A percentile compares a stretch with the other conserved stretches of the same genome.
phyloP scores from a whole-genome alignment of 192 early-diverging fungal genomes.

The Linnemannia exigua region DNA sequence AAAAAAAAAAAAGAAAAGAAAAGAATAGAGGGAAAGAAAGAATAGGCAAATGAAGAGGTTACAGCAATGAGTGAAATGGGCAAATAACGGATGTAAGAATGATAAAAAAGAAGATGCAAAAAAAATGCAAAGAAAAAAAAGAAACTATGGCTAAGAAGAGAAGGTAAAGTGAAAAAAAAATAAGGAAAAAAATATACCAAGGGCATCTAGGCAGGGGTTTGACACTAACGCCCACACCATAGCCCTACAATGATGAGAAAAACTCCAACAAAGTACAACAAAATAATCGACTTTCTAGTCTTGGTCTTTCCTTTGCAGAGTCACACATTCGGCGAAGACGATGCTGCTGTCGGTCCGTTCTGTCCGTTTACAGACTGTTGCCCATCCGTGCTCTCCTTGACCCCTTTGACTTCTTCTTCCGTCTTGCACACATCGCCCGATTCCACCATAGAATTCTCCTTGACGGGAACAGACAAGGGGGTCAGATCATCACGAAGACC shows the following conservation, averaged over 20 bases:
- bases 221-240: neutral
- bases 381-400: neutral
- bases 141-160: neutral
- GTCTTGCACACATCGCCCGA: neutral
- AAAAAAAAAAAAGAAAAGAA: neutral
- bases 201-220: neutral
- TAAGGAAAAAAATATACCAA: neutral
- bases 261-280: neutral
- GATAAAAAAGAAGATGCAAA: conserved; percentile 1
- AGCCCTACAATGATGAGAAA: neutral
- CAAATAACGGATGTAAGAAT: neutral
- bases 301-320: neutral
- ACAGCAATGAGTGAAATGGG: neutral
- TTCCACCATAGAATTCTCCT: neutral
- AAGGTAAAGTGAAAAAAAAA: conserved; percentile 4
- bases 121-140: neutral
- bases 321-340: neutral
- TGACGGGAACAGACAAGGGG: neutral
- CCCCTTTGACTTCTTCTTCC: neutral
- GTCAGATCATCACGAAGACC: neutral
- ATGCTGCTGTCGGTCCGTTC: neutral
- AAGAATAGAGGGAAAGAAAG: neutral
- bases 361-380: neutral
- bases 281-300: neutral
- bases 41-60: neutral